Base-by-base conservation (phyloP, 805 yeast species). In the Cyberlindnera lachancei region DNA sequence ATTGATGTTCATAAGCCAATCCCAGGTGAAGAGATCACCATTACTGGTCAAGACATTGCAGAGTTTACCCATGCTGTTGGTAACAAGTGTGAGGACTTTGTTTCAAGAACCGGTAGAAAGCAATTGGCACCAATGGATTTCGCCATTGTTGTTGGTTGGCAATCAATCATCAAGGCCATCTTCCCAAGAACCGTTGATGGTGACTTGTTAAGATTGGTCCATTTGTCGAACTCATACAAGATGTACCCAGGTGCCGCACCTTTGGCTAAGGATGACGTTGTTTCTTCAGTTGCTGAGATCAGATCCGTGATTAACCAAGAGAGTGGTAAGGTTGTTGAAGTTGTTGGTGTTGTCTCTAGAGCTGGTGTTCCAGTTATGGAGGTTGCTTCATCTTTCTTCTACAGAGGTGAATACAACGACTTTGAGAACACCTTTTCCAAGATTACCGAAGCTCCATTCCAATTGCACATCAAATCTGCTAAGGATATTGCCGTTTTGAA, bases 121-220 rank as follows among this genome's bases (percentile, higher is more conserved):
- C 79, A 85, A 38, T 68, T 77, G 48, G 98, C 97, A 30, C 99
- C 99, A 53, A 90, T 92, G 97, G 99, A 92, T 68, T 92, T 88
- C 56, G 97, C 98, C 30, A 92, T 92, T 59, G 96, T 92, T 37
- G 75, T 88, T 49, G 97, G 98, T 28, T 92, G 99, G 99, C 82
- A 81, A 66, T 94, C 96, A 31, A 90, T 92, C 56, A 90, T 92
- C 67, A 86, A 83, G 68, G 88, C 96, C n/a, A 84, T 92, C 49
- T 92, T 92, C 92, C 98, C 98, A 34, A 75, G 75, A 56, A 76
- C 79, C 42, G 94, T 92, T 51, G 97, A 94, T 58, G 98, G 98
- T 63, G 98, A 92, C 59, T 70, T 92, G 55, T 70, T 92, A 64
- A 82, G 80, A 58, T 73, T 92, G 53, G 98, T 92, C 35, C 99